Evolutionary conservation across 352 stramenopile species (phyloP), one percentile per base, ranked within the genome.

Genomic region (Phytopythium litorale): DNA sequence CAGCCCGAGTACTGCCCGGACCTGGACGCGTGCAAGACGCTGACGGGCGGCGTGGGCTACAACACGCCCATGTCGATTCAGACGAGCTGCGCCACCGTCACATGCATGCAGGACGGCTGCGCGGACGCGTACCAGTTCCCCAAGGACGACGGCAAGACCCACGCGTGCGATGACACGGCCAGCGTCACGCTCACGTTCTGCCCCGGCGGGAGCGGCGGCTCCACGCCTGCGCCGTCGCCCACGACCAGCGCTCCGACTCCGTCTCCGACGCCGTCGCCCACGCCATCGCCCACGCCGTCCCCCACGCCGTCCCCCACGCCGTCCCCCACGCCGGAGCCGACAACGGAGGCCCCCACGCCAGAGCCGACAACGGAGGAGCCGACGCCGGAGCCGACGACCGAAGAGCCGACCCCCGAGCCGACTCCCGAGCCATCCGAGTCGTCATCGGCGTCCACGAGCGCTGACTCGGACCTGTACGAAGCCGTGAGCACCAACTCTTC

Each of bases 21-120:
- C 18, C 55, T 83, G 3, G 64, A 64, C 6, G 52, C 69, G 16
- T 87, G 78, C 61, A 71, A 79, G 65, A 18, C 68, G 54, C 62
- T 76, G 42, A 90, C 80, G 11, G 64, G 73, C 30, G 72, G 71
- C 55, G 75, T 68, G 25, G 80, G 80, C 53, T 89, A 72, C 74
- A 89, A 89, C 55, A 66, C 82, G 25, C 58, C 77, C 15, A 58
- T 89, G 46, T 61, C 46, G 30, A 78, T 89, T 45, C 79, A 78
- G 61, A 64, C 68, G 43, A 65, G 64, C 15, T 80, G 71, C 51
- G 43, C 62, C 15, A 56, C 58, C 8, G 28, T 85, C 49, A 73
- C 59, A 15, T 82, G 75, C 38, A 56, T 70, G 42, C 64, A 43
- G 21, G 65, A 75, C 6, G 49, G 60, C 18, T 84, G 73, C 55